Conservation (phyloP, 2,329 filamentous ascomycete species). For the Apiospora hydei region DNA sequence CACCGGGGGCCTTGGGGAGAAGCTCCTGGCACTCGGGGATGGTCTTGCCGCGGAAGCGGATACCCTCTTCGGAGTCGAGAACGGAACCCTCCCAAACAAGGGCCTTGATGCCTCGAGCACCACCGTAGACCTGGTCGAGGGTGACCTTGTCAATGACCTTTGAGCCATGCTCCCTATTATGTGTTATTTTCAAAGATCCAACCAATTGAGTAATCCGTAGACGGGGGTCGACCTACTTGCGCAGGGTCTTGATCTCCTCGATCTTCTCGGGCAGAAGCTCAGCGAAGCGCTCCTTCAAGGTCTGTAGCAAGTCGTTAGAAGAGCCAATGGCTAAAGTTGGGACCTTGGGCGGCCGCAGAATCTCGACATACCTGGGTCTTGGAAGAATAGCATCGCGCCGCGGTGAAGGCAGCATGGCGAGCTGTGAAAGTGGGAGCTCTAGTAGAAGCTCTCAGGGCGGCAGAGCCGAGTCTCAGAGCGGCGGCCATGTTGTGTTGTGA, state of each 20-base stretch:
- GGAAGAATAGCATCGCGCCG: conserved; percentile 88
- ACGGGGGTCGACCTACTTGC: conserved; percentile 72
- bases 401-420: conserved; percentile 78
- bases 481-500: conserved; percentile 73
- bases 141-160: conserved; percentile 98
- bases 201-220: conserved; percentile 24
- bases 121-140: conserved; percentile 98
- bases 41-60: conserved; percentile 98
- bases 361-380: conserved; percentile 76
- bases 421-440: conserved; percentile 71
- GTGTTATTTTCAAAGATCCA: conserved; percentile 37
- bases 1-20: conserved; percentile 95
- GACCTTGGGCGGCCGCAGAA: background rate
- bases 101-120: conserved; percentile 98
- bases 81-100: conserved; percentile 99
- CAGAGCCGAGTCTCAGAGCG: conserved; percentile 80
- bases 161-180: conserved; percentile 82
- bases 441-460: conserved; percentile 81
- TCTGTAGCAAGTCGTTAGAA: conserved; percentile 59
- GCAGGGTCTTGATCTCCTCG: conserved; percentile 98
- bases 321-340: background rate
- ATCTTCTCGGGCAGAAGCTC: conserved; percentile 95
- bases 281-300: conserved; percentile 97
- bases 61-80: conserved; percentile 97
- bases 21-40: conserved; percentile 98